A percentile compares a stretch with the other conserved stretches of the same genome.
phyloP scores from a whole-genome alignment of 345 rosid genomes.

The Brassica juncea region DNA sequence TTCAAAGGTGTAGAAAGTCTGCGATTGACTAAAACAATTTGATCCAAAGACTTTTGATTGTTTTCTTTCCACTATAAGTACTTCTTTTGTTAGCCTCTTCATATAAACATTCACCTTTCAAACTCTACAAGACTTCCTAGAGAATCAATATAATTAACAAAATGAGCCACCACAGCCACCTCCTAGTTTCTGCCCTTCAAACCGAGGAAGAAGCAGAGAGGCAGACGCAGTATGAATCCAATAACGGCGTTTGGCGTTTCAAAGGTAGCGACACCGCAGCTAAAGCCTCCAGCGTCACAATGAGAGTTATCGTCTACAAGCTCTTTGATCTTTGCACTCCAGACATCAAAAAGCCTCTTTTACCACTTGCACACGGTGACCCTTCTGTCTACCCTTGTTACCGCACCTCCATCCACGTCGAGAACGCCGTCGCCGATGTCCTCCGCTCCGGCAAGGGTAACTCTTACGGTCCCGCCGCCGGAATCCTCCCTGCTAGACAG shows the following conservation, averaged over 20 bases:
- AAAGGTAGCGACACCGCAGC: conserved; percentile 34
- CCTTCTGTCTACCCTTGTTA: conserved; percentile 64
- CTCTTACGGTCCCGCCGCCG: conserved; percentile 46
- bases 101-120: conserved; percentile 13
- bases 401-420: conserved; percentile 50
- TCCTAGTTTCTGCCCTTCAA: conserved; percentile 9
- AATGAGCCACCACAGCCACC: conserved; percentile 26
- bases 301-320: conserved; percentile 45
- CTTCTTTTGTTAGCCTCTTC: background rate
- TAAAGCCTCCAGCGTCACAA: conserved; percentile 34
- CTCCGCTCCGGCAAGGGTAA: conserved; percentile 55
- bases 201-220: conserved; percentile 25
- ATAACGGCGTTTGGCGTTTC: conserved; percentile 34
- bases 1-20: conserved; percentile 10
- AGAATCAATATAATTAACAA: background rate
- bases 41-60: background rate
- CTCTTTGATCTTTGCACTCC: conserved; percentile 40
- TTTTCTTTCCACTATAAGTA: conserved; percentile 17
- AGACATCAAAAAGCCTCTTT: conserved; percentile 37
- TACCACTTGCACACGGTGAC: conserved; percentile 70
- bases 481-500: conserved; percentile 65
- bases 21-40: background rate
- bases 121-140: background rate
- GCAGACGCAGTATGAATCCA: background rate
- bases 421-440: conserved; percentile 53